Percentiles rank a stretch among this genome's conserved stretches.
phyloP scores from a whole-genome alignment of 306 rosid genomes.

The Elaeagnus macrophylla region DNA sequence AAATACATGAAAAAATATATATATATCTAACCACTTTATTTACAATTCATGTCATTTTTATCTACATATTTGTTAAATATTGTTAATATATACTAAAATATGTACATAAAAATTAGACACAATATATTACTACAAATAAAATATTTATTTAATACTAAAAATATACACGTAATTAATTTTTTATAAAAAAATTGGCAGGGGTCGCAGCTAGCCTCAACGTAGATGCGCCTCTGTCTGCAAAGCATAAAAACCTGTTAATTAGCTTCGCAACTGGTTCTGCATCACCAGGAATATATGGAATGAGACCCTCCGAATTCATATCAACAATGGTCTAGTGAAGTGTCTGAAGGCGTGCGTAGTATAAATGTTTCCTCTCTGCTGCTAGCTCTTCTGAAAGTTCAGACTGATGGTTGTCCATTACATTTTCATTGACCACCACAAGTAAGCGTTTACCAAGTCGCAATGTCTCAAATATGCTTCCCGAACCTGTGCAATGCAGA shows the following conservation, averaged over 20 bases:
- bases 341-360: conserved; percentile 53
- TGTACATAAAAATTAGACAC: too few relatives aligned
- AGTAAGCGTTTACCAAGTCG: conserved; percentile 55
- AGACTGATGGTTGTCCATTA: conserved; percentile 96
- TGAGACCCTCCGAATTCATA: conserved; percentile 54
- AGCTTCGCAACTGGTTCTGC: conserved; percentile 67
- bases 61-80: too few relatives aligned
- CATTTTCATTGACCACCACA: conserved; percentile 74
- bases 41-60: too few relatives aligned
- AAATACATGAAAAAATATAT: too few relatives aligned
- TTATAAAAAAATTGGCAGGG: too few relatives aligned
- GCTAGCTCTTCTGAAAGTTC: conserved; percentile 72
- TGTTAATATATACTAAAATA: too few relatives aligned
- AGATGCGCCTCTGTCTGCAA: conserved; percentile 68
- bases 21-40: too few relatives aligned
- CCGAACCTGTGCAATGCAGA: conserved; percentile 43
- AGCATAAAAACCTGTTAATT: conserved; percentile 61
- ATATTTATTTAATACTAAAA: too few relatives aligned
- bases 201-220: too few relatives aligned
- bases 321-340: conserved; percentile 43
- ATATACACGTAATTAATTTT: too few relatives aligned
- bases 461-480: conserved; percentile 80
- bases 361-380: conserved; percentile 62
- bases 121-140: too few relatives aligned
- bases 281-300: conserved; percentile 62